Percentiles rank a stretch among this genome's conserved stretches.
These are phyloP conservation scores for Wickerhamiella australiensis DNA, from an alignment of 805 yeast species.

Conservation along the genomic window DNA sequence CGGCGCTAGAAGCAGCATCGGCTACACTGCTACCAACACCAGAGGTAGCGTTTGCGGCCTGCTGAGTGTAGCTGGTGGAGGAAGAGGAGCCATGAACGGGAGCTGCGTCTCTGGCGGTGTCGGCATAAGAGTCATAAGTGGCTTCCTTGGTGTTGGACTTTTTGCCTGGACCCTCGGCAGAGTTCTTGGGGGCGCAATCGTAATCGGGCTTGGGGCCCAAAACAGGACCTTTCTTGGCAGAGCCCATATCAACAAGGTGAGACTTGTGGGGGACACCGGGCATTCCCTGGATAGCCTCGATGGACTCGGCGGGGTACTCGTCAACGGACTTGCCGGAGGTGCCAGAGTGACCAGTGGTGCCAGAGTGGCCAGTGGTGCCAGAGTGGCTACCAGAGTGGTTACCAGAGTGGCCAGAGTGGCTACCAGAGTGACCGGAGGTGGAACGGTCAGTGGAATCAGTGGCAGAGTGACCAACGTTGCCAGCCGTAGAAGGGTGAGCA, in stretches of 20 bases:
- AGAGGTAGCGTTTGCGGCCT: neutral
- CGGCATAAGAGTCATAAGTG: constrained; percentile 4
- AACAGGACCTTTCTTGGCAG: constrained; percentile 21
- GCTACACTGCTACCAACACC: neutral
- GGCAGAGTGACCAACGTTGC: constrained; percentile 9
- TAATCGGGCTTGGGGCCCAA: constrained; percentile 14
- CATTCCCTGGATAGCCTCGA: constrained; percentile 20
- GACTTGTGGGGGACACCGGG: constrained; percentile 23
- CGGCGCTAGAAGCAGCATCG: neutral
- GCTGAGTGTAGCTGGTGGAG: neutral
- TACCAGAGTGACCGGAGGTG: constrained; percentile 6
- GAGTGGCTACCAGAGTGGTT: neutral
- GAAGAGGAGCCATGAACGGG: neutral
- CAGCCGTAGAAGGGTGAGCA: constrained; percentile 11
- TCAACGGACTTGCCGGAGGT: neutral
- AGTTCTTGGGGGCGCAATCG: constrained; percentile 5
- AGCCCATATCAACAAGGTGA: constrained; percentile 20
- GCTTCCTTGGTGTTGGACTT: constrained; percentile 1
- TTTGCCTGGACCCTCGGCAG: constrained; percentile 9
- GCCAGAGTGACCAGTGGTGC: constrained; percentile 2
- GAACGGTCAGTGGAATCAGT: neutral
- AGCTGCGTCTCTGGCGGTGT: neutral
- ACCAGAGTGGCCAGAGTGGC: neutral
- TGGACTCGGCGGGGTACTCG: constrained; percentile 1
- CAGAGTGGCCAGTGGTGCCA: constrained; percentile 1